Percentiles rank a stretch among this genome's conserved stretches.
Conservation (phyloP, 495 filamentous ascomycete species). For the Penicillium manginii region DNA sequence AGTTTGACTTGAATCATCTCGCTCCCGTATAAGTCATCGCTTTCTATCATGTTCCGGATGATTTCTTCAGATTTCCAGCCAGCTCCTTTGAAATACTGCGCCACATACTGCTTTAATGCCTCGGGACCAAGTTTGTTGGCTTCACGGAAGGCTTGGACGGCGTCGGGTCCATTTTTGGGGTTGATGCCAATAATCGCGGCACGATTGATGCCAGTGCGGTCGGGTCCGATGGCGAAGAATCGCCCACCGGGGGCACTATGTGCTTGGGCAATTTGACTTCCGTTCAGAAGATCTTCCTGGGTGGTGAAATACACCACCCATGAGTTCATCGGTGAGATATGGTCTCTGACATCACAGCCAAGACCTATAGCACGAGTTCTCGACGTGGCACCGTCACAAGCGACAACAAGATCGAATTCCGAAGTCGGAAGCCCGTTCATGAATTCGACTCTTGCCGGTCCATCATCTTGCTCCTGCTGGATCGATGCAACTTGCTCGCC, state of each 20-base stretch:
- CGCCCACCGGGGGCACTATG: conserved; percentile 44
- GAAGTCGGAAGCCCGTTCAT: conserved; percentile 35
- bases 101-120: conserved; percentile 43
- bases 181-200: conserved; percentile 37
- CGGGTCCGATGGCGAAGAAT: conserved; percentile 36
- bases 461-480: conserved; percentile 20
- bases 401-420: conserved; percentile 53
- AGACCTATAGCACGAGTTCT: conserved; percentile 51
- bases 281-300: conserved; percentile 38
- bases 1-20: conserved; percentile 51
- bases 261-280: conserved; percentile 27
- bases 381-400: conserved; percentile 52
- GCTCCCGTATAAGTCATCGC: conserved; percentile 52
- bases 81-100: conserved; percentile 37
- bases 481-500: conserved; percentile 31
- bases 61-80: conserved; percentile 49
- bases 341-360: conserved; percentile 40
- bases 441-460: conserved; percentile 41
- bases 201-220: conserved; percentile 33
- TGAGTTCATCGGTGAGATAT: conserved; percentile 37
- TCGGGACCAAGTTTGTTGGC: conserved; percentile 41
- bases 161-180: conserved; percentile 26
- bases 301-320: conserved; percentile 49
- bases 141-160: conserved; percentile 38
- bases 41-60: conserved; percentile 38